phyloP scores from a whole-genome alignment of 108 stramenopile species.

The Asterionellopsis glacialis region DNA sequence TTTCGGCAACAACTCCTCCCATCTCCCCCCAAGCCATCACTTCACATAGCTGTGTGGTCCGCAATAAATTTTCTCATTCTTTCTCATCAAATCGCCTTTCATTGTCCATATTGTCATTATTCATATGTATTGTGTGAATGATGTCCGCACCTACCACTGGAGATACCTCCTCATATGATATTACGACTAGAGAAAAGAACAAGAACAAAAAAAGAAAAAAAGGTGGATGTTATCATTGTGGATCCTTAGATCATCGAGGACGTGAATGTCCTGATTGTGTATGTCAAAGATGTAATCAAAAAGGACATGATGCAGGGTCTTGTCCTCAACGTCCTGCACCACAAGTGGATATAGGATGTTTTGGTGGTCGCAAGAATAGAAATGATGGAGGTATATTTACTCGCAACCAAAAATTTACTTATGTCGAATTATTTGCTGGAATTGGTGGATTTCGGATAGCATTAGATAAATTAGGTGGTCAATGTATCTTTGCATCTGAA shows the following conservation, averaged over 20 bases:
- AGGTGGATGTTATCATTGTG: slow-evolving; percentile 20
- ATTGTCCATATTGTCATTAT: too few relatives aligned
- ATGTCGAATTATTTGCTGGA: slow-evolving; percentile 62
- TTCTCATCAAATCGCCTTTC: too few relatives aligned
- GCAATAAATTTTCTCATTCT: too few relatives aligned
- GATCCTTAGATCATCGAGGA: slow-evolving; percentile 6
- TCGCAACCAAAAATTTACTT: slow-evolving; percentile 32
- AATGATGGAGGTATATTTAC: neutral
- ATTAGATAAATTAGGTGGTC: slow-evolving; percentile 58
- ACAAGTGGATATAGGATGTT: neutral
- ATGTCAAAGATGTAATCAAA: slow-evolving; percentile 6
- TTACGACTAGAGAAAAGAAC: neutral
- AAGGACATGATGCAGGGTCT: slow-evolving; percentile 13
- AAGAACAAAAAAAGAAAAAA: slow-evolving; percentile 7
- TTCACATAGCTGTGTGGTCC: too few relatives aligned
- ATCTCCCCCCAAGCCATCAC: too few relatives aligned
- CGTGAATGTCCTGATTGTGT: slow-evolving; percentile 10
- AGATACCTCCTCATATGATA: too few relatives aligned
- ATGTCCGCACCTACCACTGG: too few relatives aligned
- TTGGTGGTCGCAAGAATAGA: neutral
- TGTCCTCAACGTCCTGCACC: neutral
- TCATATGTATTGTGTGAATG: too few relatives aligned
- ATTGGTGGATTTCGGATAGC: slow-evolving; percentile 72
- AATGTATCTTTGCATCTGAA: slow-evolving; percentile 61
- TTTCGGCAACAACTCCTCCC: too few relatives aligned